Base-by-base conservation (phyloP, 495 filamentous ascomycete genomes). In the Oidiodendron maius region DNA sequence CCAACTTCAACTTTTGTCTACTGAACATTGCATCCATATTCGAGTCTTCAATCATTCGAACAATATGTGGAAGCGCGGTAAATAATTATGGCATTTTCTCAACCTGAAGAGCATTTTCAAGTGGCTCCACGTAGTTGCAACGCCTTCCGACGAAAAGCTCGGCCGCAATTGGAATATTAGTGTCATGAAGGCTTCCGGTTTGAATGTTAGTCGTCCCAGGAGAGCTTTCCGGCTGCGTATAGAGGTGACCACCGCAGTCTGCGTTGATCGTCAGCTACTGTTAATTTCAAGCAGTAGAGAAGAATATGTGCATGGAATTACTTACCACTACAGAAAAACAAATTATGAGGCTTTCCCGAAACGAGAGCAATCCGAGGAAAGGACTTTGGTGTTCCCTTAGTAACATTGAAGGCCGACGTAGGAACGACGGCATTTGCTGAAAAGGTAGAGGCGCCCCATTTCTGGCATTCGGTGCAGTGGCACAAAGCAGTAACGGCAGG, bases 401-500 rank as follows among this genome's bases (percentile, higher is more conserved):
- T 70, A 28, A 72, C 45, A 15, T 63, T 65, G 58, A 74, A 63
- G 46, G 43, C 55, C 24, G 40, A 44, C 37, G 65, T 66, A 20
- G 71, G 68, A 15, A 74, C 65, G 8, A 69, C 63, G 3, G 65
- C 66, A 45, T 73, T 75, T 48, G 71, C 65, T 16, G 70, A 71
- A 58, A 60, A 70, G 23, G 64, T 66, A 21, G 64, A 57, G 36
- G 70, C 70, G 22, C 67, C 58, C 71, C 71, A 75, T 64, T 73
- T 75, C 44, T 75, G 70, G 55, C 71, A 75, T 42, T 74, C 71
- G 15, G 50, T 62, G 60, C 71, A 75, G 53, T 75, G 70, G 61
- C 71, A 75, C 28, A 75, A 56, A 25, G 70, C 71, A 8, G 60
- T 51, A 10, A 55, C 26, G 35, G 62, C 60, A 10, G 61, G 56